Conservation (phyloP, 2,329 filamentous ascomycete species). For the Xylariaceae sp. region DNA sequence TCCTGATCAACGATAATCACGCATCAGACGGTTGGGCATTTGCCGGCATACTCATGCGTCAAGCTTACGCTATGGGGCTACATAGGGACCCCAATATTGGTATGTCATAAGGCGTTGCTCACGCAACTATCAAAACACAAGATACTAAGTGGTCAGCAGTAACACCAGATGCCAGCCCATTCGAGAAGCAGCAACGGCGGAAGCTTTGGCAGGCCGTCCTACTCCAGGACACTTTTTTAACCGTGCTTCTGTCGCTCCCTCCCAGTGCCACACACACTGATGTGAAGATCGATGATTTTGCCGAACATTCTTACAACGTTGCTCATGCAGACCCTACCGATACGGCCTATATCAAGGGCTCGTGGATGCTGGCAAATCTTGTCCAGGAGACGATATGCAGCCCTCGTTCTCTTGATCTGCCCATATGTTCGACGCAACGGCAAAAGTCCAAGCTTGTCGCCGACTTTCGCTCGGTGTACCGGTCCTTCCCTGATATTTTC, state of each 20-base stretch:
- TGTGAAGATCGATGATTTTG: conserved; percentile 74
- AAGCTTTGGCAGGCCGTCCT: conserved; percentile 85
- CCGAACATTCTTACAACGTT: conserved; percentile 64
- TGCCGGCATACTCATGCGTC: conserved; percentile 76
- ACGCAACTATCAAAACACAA: neutral
- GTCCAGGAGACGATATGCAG: conserved; percentile 79
- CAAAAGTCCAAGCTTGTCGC: conserved; percentile 74
- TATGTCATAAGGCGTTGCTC: conserved; percentile 35
- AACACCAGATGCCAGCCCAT: conserved; percentile 67
- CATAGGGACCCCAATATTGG: conserved; percentile 80
- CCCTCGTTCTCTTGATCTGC: conserved; percentile 74
- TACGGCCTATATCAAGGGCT: conserved; percentile 74
- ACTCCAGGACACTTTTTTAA: conserved; percentile 81
- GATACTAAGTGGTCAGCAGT: conserved; percentile 46
- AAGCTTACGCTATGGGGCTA: conserved; percentile 81
- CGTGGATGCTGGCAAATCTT: conserved; percentile 79
- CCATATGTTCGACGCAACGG: conserved; percentile 70
- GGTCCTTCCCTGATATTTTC: conserved; percentile 74
- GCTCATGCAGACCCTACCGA: conserved; percentile 68
- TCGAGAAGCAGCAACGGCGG: conserved; percentile 78
- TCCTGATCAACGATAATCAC: conserved; percentile 85
- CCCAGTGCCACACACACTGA: conserved; percentile 81
- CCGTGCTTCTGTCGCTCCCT: conserved; percentile 76
- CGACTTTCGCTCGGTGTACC: conserved; percentile 73
- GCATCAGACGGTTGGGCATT: conserved; percentile 84